These are phyloP conservation scores for Amylostereum chailletii DNA, from an alignment of 1,284 basidiomycete species.

Conservation along the genomic window DNA sequence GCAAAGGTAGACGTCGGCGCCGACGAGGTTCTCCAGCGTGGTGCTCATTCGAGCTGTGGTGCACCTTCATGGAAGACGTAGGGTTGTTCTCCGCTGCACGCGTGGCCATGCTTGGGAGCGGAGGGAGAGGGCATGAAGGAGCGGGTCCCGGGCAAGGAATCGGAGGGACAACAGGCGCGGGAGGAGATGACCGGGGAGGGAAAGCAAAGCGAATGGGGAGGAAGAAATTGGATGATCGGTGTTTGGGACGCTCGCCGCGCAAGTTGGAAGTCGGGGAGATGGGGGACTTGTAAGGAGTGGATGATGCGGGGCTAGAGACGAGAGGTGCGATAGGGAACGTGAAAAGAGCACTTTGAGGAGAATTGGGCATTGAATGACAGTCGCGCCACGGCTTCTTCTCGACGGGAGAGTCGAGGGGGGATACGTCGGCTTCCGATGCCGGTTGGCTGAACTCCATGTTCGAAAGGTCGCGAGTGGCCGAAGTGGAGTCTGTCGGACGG, in stretches of 20 bases:
- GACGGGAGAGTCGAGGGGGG: neutral
- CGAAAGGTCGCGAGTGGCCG: constrained; percentile 6
- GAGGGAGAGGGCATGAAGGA: neutral
- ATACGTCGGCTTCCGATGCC: constrained; percentile 5
- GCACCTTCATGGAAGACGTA: neutral
- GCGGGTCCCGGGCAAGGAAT: neutral
- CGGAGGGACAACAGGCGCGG: constrained; percentile 10
- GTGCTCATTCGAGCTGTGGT: constrained; percentile 7
- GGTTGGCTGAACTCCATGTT: constrained; percentile 10
- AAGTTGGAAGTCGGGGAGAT: constrained; percentile 8
- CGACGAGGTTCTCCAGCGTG: constrained; percentile 22
- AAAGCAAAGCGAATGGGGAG: constrained; percentile 31
- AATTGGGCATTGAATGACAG: constrained; percentile 6
- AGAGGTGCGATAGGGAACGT: constrained; percentile 14
- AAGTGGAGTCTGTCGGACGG: constrained; percentile 2
- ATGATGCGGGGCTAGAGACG: constrained; percentile 13
- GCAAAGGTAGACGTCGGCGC: constrained; percentile 33
- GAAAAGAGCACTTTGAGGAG: constrained; percentile 3
- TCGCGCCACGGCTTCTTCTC: constrained; percentile 8
- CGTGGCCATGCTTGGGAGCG: neutral
- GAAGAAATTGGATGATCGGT: constrained; percentile 32
- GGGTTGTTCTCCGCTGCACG: neutral
- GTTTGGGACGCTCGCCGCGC: constrained; percentile 16
- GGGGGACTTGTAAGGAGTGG: constrained; percentile 17
- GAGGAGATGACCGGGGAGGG: constrained; percentile 25